Evolutionary conservation across 805 yeast genomes (phyloP).

Genomic region (Cyberlindnera samutprakarnensis): DNA sequence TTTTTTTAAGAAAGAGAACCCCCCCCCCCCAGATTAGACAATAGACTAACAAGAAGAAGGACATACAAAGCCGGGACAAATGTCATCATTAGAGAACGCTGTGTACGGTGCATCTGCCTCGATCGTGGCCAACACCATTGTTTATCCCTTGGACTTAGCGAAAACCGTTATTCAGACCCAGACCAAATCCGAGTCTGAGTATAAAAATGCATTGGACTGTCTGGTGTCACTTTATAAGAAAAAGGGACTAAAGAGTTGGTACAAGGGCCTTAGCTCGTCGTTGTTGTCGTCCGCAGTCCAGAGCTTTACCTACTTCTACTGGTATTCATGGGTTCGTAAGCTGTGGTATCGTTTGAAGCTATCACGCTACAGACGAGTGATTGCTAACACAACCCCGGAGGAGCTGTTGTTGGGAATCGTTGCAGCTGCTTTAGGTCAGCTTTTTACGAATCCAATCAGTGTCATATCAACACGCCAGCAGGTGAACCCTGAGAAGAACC

Average conservation of each 20-base stretch:
- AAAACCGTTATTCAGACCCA: slow-evolving; percentile 77
- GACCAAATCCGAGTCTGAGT: slow-evolving; percentile 24
- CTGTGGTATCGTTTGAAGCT: slow-evolving; percentile 34
- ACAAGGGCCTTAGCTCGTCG: slow-evolving; percentile 63
- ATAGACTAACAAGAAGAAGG: neutral
- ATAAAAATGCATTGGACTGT: slow-evolving; percentile 56
- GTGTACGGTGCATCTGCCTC: slow-evolving; percentile 80
- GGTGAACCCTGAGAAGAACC: slow-evolving; percentile 31
- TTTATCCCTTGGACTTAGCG: slow-evolving; percentile 74
- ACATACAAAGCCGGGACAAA: slow-evolving; percentile 9
- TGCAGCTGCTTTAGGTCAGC: slow-evolving; percentile 77
- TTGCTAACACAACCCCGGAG: slow-evolving; percentile 43
- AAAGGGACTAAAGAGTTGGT: slow-evolving; percentile 62
- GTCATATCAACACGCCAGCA: slow-evolving; percentile 66
- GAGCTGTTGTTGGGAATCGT: slow-evolving; percentile 71
- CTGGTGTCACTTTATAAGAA: slow-evolving; percentile 44
- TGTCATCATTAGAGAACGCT: slow-evolving; percentile 63
- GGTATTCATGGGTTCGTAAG: slow-evolving; percentile 70
- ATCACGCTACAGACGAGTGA: slow-evolving; percentile 13
- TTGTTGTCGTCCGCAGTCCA: slow-evolving; percentile 67
- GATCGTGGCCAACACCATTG: slow-evolving; percentile 66
- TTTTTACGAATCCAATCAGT: slow-evolving; percentile 75
- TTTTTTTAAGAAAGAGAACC: no score
- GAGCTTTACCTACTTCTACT: slow-evolving; percentile 78
- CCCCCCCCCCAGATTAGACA: no score